Evolutionary conservation across 257 asterid genomes (phyloP), one percentile per base, ranked within the genome.

Genomic region (Capsicum baccatum): DNA sequence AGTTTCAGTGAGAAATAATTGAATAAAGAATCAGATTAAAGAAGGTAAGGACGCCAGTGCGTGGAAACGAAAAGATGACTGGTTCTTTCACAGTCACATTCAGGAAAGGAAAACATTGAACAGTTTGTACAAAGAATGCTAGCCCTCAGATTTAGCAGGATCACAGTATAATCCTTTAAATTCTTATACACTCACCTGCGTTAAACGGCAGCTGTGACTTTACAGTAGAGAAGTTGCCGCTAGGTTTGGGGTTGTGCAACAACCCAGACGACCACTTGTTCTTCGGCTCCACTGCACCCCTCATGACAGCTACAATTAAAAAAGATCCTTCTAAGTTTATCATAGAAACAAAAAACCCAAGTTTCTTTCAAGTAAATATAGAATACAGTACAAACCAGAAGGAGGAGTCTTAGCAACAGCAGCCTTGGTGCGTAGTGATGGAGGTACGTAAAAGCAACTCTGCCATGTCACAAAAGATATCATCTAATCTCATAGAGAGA

Each of bases 391-490:
- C 97, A 83, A 83, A 96, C 99, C 98, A 79, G 98, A 86, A 79
- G 92, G 89, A 80, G 95, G 96, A 60, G 98, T 91, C 90, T 91
- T 90, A n/a, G 92, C 84, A 79, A 73, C 79, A 79, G 91, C 83
- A 86, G 92, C 84, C 87, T 92, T 94, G 12, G 92, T 26, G 84
- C 97, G 98, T 57, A 94, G 91, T 74, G 98, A 91, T 63, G 99
- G 98, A 35, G 98, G 98, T 82, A 94, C 91, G 83, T 92, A 92
- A 85, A 84, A 90, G 91, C 98, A 95, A 63, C 93, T 92, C 98
- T 96, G 96, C 83, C 60, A 84, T 60, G 87, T 74, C 69, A 83
- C 66, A 73, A 56, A 21, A 26, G 63, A 76, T 26, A 74, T 76
- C 42, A 76, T 76, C 58, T 76, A 52, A 54, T 76, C 3, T 52